These are phyloP conservation scores for Kuraishia hungarica DNA, from an alignment of 805 yeast genomes.

Conservation along the genomic window DNA sequence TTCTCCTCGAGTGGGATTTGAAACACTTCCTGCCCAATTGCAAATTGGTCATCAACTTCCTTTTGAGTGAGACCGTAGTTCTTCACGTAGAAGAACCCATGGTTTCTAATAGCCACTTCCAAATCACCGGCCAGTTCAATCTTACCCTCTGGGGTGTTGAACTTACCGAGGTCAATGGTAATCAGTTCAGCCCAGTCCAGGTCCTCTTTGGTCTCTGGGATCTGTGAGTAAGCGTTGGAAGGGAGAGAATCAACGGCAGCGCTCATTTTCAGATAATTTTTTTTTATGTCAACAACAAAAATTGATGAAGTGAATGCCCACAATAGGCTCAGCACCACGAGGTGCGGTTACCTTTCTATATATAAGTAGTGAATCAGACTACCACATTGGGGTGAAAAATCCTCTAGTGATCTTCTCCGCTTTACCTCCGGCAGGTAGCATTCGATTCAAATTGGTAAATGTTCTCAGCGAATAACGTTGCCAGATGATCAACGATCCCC, in stretches of 20 bases:
- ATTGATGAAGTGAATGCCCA: neutral
- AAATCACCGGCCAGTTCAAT: conserved; percentile 19
- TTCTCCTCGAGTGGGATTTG: conserved; percentile 21
- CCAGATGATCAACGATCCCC: neutral
- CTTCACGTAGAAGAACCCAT: conserved; percentile 25
- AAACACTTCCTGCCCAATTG: conserved; percentile 22
- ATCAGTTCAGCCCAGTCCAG: conserved; percentile 26
- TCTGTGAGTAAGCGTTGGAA: neutral
- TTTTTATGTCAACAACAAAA: neutral
- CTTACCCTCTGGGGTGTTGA: conserved; percentile 20
- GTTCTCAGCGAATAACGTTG: neutral
- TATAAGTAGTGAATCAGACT: neutral
- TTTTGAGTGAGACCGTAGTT: conserved; percentile 19
- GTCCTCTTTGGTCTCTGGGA: conserved; percentile 15
- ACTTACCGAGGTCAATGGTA: conserved; percentile 19
- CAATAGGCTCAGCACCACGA: neutral
- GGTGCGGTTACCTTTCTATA: neutral
- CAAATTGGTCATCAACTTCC: conserved; percentile 19
- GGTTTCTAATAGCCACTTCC: conserved; percentile 19
- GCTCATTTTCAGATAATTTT: neutral
- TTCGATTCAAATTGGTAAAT: neutral
- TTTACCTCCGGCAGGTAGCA: neutral
- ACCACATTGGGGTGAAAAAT: neutral
- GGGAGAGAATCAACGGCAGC: neutral
- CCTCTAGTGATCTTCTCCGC: neutral